phyloP scores from a whole-genome alignment of 495 filamentous ascomycete species.

The Daldinia vernicosa region DNA sequence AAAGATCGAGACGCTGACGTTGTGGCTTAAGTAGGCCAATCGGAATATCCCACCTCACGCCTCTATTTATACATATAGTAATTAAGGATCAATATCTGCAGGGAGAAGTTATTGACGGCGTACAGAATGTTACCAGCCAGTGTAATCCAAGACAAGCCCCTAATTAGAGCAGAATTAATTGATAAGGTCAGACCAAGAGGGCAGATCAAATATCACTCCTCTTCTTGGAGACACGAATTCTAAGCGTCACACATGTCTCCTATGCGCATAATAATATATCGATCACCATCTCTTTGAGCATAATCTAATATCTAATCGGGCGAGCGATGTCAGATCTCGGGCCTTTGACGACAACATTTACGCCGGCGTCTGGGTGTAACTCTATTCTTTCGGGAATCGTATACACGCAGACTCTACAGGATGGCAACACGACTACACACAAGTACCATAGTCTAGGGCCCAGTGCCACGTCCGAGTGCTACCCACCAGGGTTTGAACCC shows the following conservation, averaged over 20 bases:
- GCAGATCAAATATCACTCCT: not conserved
- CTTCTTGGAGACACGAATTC: not conserved
- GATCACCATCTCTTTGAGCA: not conserved
- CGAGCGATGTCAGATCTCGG: slow-evolving; percentile 11
- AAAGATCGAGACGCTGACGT: not conserved
- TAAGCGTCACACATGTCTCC: not conserved
- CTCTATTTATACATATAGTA: not conserved
- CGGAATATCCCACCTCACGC: not conserved
- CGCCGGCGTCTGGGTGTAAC: slow-evolving; percentile 7
- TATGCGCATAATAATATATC: not conserved
- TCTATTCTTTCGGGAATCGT: slow-evolving; percentile 6
- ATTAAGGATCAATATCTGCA: not conserved
- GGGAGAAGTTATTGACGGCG: not conserved
- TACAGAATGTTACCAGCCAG: not conserved
- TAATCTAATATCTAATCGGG: not conserved
- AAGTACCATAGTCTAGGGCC: slow-evolving; percentile 18
- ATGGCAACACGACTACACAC: slow-evolving; percentile 10
- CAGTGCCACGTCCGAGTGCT: slow-evolving; percentile 10
- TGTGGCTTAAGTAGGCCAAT: not conserved
- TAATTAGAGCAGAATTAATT: not conserved
- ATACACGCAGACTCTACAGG: slow-evolving; percentile 10
- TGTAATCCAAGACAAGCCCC: not conserved
- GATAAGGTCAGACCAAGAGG: not conserved
- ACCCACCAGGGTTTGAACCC: slow-evolving; percentile 5
- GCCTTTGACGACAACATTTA: slow-evolving; percentile 20